Percentiles rank a stretch among this genome's conserved stretches.
Conservation (phyloP, 106 monocot genomes). For the Acorus gramineus region DNA sequence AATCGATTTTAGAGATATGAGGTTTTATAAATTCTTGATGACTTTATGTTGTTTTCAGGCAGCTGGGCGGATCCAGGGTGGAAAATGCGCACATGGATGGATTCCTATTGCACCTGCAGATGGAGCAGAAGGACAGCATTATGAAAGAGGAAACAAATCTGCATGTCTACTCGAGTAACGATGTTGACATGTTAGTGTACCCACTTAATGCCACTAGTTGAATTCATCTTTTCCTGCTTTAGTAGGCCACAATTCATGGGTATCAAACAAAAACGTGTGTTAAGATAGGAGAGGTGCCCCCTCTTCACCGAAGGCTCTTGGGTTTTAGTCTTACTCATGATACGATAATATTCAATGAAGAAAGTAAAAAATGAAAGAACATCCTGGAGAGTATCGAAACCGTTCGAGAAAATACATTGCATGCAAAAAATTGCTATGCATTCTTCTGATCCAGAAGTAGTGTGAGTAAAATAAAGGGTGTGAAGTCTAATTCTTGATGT, state of each 20-base stretch:
- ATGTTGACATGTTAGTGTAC: conserved; percentile 70
- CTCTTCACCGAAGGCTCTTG: too few relatives aligned
- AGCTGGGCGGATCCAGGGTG: conserved; percentile 46
- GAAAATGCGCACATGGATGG: conserved; percentile 67
- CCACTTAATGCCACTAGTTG: background rate
- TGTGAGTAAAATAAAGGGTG: background rate
- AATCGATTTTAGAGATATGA: too few relatives aligned
- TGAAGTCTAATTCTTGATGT: background rate
- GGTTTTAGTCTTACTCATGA: too few relatives aligned
- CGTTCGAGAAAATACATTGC: too few relatives aligned
- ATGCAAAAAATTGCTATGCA: too few relatives aligned
- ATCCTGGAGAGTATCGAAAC: too few relatives aligned
- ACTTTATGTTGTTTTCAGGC: conserved; percentile 27
- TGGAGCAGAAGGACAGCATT: conserved; percentile 60
- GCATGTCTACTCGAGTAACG: conserved; percentile 80
- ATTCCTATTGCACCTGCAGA: conserved; percentile 67
- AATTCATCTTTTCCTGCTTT: background rate
- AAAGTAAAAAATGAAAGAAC: too few relatives aligned
- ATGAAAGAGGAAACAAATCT: conserved; percentile 67
- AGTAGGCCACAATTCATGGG: too few relatives aligned
- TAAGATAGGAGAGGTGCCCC: too few relatives aligned
- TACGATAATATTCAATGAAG: too few relatives aligned
- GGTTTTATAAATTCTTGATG: background rate
- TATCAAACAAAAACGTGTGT: too few relatives aligned
- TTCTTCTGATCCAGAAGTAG: too few relatives aligned